phyloP scores from a whole-genome alignment of 2,329 filamentous ascomycete species.

The Cordyceps fumosorosea region DNA sequence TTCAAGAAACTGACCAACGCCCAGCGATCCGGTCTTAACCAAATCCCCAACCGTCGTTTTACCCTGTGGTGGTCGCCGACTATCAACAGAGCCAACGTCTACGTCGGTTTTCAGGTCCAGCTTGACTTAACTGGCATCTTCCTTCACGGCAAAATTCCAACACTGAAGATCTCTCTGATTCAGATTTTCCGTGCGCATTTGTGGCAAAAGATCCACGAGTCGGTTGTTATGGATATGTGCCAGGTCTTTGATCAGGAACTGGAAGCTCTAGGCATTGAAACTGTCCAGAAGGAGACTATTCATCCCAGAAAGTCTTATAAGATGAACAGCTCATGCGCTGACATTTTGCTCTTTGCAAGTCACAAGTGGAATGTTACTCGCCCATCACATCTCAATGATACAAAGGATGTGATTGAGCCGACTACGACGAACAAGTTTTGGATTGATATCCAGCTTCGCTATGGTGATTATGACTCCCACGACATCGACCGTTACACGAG shows the following conservation, averaged over 20 bases:
- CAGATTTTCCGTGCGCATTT: conserved; percentile 99
- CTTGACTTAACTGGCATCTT: conserved; percentile 97
- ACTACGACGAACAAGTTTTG: conserved; percentile 99
- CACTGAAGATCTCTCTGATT: conserved; percentile 93
- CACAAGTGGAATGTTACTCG: conserved; percentile 99
- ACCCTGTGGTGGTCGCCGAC: conserved; percentile 96
- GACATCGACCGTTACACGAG: conserved; percentile 97
- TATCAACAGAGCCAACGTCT: conserved; percentile 93
- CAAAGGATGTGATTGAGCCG: conserved; percentile 88
- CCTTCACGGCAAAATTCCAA: conserved; percentile 97
- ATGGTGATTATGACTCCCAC: conserved; percentile 97
- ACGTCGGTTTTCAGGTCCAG: conserved; percentile 98
- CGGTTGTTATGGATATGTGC: conserved; percentile 96
- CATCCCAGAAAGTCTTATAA: conserved; percentile 99
- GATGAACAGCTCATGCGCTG: conserved; percentile 99
- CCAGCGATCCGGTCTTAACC: conserved; percentile 91
- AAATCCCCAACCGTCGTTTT: conserved; percentile 97
- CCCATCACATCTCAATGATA: conserved; percentile 89
- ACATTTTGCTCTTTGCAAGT: conserved; percentile 92
- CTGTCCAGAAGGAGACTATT: conserved; percentile 97
- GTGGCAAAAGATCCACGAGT: conserved; percentile 99
- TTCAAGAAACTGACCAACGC: conserved; percentile 99
- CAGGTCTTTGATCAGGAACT: conserved; percentile 98
- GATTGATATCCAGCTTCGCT: conserved; percentile 93
- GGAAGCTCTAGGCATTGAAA: conserved; percentile 92